Percentiles rank a stretch among this genome's conserved stretches.
These are phyloP conservation scores for Venturia carpophila DNA, from an alignment of 2,329 filamentous ascomycete species.

Conservation along the genomic window DNA sequence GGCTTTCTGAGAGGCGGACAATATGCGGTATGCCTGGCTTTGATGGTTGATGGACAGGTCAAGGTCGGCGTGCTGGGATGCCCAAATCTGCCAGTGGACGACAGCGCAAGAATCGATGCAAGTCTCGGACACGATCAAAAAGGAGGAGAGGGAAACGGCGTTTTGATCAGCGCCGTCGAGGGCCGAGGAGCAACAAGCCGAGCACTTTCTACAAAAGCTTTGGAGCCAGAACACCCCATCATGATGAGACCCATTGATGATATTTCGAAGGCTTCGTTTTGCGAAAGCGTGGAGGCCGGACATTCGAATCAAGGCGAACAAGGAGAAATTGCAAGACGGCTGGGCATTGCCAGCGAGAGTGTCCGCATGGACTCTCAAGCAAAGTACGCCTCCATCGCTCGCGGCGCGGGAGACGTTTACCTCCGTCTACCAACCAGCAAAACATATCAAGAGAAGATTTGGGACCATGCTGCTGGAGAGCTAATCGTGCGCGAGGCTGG, in stretches of 20 bases:
- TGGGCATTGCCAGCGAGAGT: slow-evolving; percentile 82
- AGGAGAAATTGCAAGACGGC: slow-evolving; percentile 69
- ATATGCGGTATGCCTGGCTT: slow-evolving; percentile 87
- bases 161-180: slow-evolving; percentile 77
- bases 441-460: slow-evolving; percentile 97
- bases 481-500: slow-evolving; percentile 91
- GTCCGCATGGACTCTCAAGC: slow-evolving; percentile 97
- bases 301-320: slow-evolving; percentile 89
- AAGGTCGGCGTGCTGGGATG: slow-evolving; percentile 92
- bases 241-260: slow-evolving; percentile 70
- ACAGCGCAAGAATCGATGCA: slow-evolving; percentile 61
- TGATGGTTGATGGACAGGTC: slow-evolving; percentile 89
- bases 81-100: slow-evolving; percentile 87
- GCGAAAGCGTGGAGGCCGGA: slow-evolving; percentile 88
- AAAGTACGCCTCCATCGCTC: slow-evolving; percentile 92
- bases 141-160: slow-evolving; percentile 62
- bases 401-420: slow-evolving; percentile 91
- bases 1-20: slow-evolving; percentile 93
- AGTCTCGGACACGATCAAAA: slow-evolving; percentile 67
- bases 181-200: slow-evolving; percentile 76
- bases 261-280: slow-evolving; percentile 79
- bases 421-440: slow-evolving; percentile 77
- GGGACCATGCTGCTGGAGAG: slow-evolving; percentile 95
- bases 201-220: slow-evolving; percentile 50
- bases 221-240: slow-evolving; percentile 56